Percentiles rank a stretch among this genome's conserved stretches.
These are phyloP conservation scores for Acer campestre DNA, from an alignment of 345 rosid species.

Conservation along the genomic window DNA sequence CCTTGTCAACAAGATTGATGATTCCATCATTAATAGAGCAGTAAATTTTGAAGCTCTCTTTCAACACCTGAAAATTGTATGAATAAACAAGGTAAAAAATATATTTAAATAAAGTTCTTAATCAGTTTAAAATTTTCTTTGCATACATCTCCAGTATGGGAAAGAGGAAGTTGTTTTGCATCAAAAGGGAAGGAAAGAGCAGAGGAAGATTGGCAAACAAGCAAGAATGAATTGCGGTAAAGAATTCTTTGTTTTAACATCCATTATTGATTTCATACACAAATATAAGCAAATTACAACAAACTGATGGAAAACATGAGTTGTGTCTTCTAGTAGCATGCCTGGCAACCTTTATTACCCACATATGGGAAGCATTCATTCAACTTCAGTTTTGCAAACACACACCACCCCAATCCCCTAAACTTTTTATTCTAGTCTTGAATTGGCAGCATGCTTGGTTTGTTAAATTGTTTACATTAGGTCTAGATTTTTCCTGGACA, in stretches of 20 bases:
- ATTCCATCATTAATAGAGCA: constrained; percentile 98
- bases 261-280: background rate
- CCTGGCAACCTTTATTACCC: background rate
- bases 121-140: background rate
- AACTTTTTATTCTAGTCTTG: background rate
- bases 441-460: background rate
- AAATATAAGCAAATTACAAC: background rate
- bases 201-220: background rate
- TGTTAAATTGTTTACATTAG: background rate
- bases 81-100: constrained; percentile 12
- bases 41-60: constrained; percentile 97
- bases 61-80: constrained; percentile 72
- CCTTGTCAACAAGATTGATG: constrained; percentile 99
- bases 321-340: background rate
- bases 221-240: background rate
- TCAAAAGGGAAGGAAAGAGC: background rate
- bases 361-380: background rate
- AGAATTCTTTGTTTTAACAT: background rate
- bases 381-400: background rate
- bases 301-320: background rate
- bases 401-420: background rate
- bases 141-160: background rate
- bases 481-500: background rate
- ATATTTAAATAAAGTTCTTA: background rate
- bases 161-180: background rate